Conservation (phyloP, 371 early-diverging fungal genomes). For the Syncephalis plumigaleata region DNA sequence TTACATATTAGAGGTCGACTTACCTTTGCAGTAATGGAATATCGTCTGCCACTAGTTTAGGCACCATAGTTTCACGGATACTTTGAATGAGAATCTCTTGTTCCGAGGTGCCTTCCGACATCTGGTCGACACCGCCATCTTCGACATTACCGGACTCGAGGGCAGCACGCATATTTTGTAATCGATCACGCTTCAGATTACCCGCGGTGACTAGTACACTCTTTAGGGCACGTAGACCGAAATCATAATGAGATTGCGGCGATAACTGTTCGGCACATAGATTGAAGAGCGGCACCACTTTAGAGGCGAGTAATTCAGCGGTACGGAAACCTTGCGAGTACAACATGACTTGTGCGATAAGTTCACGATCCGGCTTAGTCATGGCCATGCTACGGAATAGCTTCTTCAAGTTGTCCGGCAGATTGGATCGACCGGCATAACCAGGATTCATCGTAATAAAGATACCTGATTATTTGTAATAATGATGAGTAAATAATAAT, state of each 20-base stretch:
- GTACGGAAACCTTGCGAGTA: slow-evolving; percentile 97
- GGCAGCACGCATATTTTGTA: slow-evolving; percentile 27
- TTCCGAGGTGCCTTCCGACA: slow-evolving; percentile 57
- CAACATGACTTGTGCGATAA: slow-evolving; percentile 98
- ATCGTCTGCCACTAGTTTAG: slow-evolving; percentile 93
- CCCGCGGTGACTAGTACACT: slow-evolving; percentile 95
- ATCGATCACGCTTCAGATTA: slow-evolving; percentile 83
- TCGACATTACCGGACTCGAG: slow-evolving; percentile 17
- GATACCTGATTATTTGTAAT: slow-evolving; percentile 35
- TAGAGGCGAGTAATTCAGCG: slow-evolving; percentile 84
- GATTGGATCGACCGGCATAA: slow-evolving; percentile 94
- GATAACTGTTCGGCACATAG: slow-evolving; percentile 88
- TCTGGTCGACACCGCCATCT: slow-evolving; percentile 22
- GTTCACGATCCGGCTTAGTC: slow-evolving; percentile 93
- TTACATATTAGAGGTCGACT: neutral
- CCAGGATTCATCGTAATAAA: slow-evolving; percentile 99
- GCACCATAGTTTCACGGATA: slow-evolving; percentile 90
- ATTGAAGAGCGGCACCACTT: slow-evolving; percentile 93
- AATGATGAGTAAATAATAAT: slow-evolving; percentile 19
- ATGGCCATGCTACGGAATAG: slow-evolving; percentile 96
- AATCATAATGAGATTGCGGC: slow-evolving; percentile 95
- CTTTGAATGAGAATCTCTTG: slow-evolving; percentile 90
- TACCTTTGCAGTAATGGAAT: slow-evolving; percentile 60
- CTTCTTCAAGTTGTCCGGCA: slow-evolving; percentile 97
- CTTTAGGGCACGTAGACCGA: slow-evolving; percentile 97